A percentile compares a stretch with the other conserved stretches of the same genome.
Evolutionary conservation across 2,329 filamentous ascomycete species (phyloP).

Genomic region (Ascocoryne sarcoides): DNA sequence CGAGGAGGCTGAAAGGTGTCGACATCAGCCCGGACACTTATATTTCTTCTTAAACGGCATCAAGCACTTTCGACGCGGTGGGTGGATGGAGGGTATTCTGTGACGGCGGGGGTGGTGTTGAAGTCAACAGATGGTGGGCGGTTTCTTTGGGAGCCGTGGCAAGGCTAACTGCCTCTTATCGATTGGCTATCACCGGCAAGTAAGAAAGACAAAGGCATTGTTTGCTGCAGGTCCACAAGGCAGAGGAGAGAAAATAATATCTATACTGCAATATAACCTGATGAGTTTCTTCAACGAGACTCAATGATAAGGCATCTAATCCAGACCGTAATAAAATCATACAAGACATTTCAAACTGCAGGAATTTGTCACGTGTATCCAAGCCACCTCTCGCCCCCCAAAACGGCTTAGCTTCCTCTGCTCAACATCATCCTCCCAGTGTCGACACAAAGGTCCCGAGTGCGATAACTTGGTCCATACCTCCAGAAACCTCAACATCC

Average conservation of each 20-base stretch:
- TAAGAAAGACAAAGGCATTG: too few relatives aligned
- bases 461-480: not conserved
- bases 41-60: not conserved
- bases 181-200: not conserved
- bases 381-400: too few relatives aligned
- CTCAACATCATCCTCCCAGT: not conserved
- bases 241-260: too few relatives aligned
- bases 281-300: too few relatives aligned
- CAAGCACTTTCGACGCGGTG: slow-evolving; percentile 76
- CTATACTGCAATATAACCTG: too few relatives aligned
- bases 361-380: too few relatives aligned
- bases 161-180: not conserved
- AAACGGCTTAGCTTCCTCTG: not conserved
- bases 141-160: too few relatives aligned
- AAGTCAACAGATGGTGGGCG: not conserved
- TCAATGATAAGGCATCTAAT: too few relatives aligned
- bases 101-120: not conserved
- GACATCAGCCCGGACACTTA: slow-evolving; percentile 25
- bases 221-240: too few relatives aligned
- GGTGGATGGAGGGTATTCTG: not conserved
- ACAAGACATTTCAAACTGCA: too few relatives aligned
- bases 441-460: not conserved
- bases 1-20: slow-evolving; percentile 17
- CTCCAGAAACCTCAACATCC: not conserved
- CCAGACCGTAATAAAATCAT: too few relatives aligned